Base-by-base conservation (phyloP, 345 rosid genomes). In the Syzygium jambos region DNA sequence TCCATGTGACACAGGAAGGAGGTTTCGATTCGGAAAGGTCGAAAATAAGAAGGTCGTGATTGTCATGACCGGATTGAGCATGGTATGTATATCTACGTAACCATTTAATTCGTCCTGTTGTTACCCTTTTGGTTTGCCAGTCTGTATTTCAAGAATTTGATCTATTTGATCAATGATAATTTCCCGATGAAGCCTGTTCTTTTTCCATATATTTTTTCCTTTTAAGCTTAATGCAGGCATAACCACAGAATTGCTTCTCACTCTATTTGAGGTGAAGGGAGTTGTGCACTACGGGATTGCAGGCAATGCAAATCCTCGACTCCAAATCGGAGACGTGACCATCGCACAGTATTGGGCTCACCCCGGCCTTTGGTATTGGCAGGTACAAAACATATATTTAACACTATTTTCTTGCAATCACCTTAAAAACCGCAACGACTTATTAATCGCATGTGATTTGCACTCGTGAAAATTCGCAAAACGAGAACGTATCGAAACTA, bases 331-430 rank as follows among this genome's bases (percentile, higher is more conserved):
- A 38, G 95, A 94, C 52, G 94, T 94, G 3, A 93, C 97, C 38
- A 91, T 95, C 57, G 94, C 95, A 55, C 86, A 57, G 11, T 89
- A 68, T 51, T 94, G 99, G 99, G 97, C 98, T 54, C 97, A 95
- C 63, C 55, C 92, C 15, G 95, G 94, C 51, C 98, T 96, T 43
- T 95, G 99, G 99, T 89, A 87, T 87, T 96, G 98, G 95, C 96
- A 95, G 95, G 96, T 91, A 34, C 51, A 1, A n/a, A 4, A 52
- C 55, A 15, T 14, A 15, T 52, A 0, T 52, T 14, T 52, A 16
- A 13, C 16, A 4, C 7, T 14, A 11, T 68, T 34, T 30, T 17
- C 22, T 2, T 68, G 5, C 9, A 11, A 29, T 38, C 77, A 29
- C 16, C 77, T 29, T 30, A 0, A 15, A 3, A 29, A 17, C 22